These are phyloP conservation scores for Gremmenia infestans DNA, from an alignment of 2,329 filamentous ascomycete species.

Conservation along the genomic window DNA sequence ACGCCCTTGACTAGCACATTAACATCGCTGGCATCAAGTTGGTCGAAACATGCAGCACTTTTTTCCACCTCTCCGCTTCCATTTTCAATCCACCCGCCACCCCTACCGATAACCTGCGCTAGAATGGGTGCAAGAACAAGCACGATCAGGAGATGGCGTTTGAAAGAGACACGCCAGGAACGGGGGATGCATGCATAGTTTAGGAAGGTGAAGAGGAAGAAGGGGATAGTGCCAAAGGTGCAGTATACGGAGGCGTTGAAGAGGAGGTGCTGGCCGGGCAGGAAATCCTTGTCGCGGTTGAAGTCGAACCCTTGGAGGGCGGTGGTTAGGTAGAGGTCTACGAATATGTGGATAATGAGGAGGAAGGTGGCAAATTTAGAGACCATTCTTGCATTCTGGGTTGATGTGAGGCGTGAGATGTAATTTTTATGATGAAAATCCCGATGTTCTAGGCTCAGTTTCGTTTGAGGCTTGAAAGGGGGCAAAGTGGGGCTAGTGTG, in stretches of 20 bases:
- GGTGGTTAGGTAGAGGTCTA: not conserved
- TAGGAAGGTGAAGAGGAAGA: not conserved
- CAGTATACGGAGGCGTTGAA: not conserved
- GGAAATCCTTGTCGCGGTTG: not conserved
- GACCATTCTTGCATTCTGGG: not conserved
- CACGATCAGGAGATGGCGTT: not conserved
- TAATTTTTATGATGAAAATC: not conserved
- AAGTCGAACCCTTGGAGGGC: not conserved
- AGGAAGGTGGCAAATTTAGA: conserved; percentile 7
- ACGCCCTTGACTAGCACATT: not conserved
- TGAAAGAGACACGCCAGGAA: not conserved
- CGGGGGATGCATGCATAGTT: not conserved
- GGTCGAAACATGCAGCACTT: conserved; percentile 1
- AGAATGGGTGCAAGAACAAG: not conserved
- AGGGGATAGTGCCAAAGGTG: not conserved
- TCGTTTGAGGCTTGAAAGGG: not conserved
- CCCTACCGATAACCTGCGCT: not conserved
- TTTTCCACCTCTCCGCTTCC: not conserved
- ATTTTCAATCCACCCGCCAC: not conserved
- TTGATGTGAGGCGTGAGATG: not conserved
- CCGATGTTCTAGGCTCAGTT: not conserved
- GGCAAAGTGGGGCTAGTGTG: not conserved
- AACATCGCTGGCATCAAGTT: not conserved
- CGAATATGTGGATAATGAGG: not conserved
- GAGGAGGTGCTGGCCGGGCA: not conserved